Conservation (phyloP, 2,329 filamentous ascomycete genomes). For the Apiospora koreana region DNA sequence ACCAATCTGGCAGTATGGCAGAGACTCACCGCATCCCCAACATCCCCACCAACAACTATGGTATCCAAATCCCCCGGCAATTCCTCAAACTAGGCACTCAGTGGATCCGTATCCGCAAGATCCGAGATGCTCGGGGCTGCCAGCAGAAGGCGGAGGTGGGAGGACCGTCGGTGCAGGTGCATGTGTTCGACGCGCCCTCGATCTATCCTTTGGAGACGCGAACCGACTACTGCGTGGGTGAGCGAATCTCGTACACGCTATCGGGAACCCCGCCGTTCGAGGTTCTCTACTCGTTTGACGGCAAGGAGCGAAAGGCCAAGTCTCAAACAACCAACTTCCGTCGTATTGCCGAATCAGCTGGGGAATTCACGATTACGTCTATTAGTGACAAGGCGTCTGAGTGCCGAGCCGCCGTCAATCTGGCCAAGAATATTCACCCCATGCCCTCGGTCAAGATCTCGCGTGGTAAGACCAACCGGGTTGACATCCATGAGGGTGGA, state of each 20-base stretch:
- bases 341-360: constrained; percentile 88
- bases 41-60: constrained; percentile 73
- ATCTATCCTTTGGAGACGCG: constrained; percentile 86
- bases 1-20: constrained; percentile 76
- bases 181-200: constrained; percentile 89
- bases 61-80: constrained; percentile 81
- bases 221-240: constrained; percentile 91
- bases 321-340: constrained; percentile 82
- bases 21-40: constrained; percentile 82
- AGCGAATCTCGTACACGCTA: constrained; percentile 88
- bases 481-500: constrained; percentile 96
- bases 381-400: constrained; percentile 86
- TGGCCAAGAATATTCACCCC: constrained; percentile 84
- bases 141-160: constrained; percentile 73
- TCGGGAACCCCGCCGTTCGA: constrained; percentile 91
- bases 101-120: constrained; percentile 83
- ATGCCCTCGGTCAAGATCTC: constrained; percentile 91
- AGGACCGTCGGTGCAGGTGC: constrained; percentile 80
- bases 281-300: constrained; percentile 88
- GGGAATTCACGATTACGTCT: constrained; percentile 83
- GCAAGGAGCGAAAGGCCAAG: constrained; percentile 74
- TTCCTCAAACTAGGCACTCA: constrained; percentile 88
- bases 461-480: constrained; percentile 75
- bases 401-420: constrained; percentile 77
- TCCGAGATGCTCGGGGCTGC: constrained; percentile 85